Conservation (phyloP, 768 basidiomycete species). For the Pleurotus pulmonarius region DNA sequence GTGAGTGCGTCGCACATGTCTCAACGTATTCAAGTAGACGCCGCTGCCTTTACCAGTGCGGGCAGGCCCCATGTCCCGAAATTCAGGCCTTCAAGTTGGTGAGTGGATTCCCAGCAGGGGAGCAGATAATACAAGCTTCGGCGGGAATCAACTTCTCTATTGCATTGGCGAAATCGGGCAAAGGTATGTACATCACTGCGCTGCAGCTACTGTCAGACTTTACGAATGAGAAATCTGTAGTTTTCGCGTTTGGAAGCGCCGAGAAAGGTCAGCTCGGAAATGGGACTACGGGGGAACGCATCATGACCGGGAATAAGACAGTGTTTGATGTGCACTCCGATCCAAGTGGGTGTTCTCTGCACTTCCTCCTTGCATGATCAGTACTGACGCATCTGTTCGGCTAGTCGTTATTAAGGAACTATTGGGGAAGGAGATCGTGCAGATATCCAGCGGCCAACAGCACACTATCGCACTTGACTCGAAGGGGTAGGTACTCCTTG, state of each 20-base stretch:
- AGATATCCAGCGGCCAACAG: constrained; percentile 85
- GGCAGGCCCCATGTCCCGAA: constrained; percentile 63
- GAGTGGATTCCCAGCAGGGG: constrained; percentile 47
- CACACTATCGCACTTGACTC: constrained; percentile 81
- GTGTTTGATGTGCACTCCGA: constrained; percentile 74
- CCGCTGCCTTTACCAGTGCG: constrained; percentile 49
- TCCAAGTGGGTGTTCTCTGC: constrained; percentile 45
- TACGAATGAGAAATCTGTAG: constrained; percentile 27
- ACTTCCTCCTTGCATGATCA: not conserved
- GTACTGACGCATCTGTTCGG: not conserved
- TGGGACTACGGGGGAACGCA: constrained; percentile 89
- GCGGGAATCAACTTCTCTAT: constrained; percentile 85
- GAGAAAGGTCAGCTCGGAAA: constrained; percentile 94
- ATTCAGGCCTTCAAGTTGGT: constrained; percentile 63
- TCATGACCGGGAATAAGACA: constrained; percentile 81
- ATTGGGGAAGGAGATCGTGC: constrained; percentile 69
- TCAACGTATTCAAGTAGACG: not conserved
- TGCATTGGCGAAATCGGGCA: constrained; percentile 79
- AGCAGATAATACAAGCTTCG: constrained; percentile 66
- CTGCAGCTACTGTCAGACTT: too few species aligned
- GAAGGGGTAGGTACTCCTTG: constrained; percentile 51
- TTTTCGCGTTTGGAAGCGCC: constrained; percentile 87
- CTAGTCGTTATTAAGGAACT: constrained; percentile 75
- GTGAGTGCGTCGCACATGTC: constrained; percentile 35
- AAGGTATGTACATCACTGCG: constrained; percentile 40